Percentiles rank a stretch among this genome's conserved stretches.
phyloP scores from a whole-genome alignment of 164 flowering plant genomes.

The Buxus sempervirens region DNA sequence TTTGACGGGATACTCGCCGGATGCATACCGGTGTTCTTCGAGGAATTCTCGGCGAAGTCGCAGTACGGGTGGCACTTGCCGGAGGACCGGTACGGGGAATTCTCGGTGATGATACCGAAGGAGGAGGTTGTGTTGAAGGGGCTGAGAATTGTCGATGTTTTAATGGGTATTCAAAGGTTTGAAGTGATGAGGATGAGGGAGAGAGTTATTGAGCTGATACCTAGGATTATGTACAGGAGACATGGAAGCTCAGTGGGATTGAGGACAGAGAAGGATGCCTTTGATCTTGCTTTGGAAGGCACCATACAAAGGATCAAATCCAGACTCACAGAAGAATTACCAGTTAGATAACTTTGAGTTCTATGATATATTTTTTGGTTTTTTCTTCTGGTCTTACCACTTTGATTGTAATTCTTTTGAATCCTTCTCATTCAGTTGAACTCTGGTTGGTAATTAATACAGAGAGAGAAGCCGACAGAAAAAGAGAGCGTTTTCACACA shows the following conservation, averaged over 20 bases:
- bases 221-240: constrained; percentile 68
- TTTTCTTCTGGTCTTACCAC: constrained; percentile 1
- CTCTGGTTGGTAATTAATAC: too few relatives aligned
- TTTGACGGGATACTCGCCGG: constrained; percentile 85
- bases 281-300: constrained; percentile 86
- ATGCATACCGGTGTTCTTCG: constrained; percentile 96
- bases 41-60: constrained; percentile 62
- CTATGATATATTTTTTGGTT: not conserved
- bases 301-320: constrained; percentile 46
- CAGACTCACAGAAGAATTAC: constrained; percentile 26
- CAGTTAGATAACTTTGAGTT: constrained; percentile 5
- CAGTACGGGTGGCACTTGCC: constrained; percentile 91
- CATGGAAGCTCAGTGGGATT: constrained; percentile 70
- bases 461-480: not conserved
- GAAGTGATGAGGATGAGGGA: constrained; percentile 80
- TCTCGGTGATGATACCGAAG: constrained; percentile 79
- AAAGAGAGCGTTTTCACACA: not conserved
- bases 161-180: constrained; percentile 50
- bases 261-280: constrained; percentile 65
- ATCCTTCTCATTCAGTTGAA: too few relatives aligned
- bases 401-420: too few relatives aligned
- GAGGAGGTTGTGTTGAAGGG: constrained; percentile 92
- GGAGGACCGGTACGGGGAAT: constrained; percentile 45
- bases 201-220: constrained; percentile 65
- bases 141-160: constrained; percentile 59